These are phyloP conservation scores for Salix purpurea DNA, from an alignment of 345 rosid species.

Conservation along the genomic window DNA sequence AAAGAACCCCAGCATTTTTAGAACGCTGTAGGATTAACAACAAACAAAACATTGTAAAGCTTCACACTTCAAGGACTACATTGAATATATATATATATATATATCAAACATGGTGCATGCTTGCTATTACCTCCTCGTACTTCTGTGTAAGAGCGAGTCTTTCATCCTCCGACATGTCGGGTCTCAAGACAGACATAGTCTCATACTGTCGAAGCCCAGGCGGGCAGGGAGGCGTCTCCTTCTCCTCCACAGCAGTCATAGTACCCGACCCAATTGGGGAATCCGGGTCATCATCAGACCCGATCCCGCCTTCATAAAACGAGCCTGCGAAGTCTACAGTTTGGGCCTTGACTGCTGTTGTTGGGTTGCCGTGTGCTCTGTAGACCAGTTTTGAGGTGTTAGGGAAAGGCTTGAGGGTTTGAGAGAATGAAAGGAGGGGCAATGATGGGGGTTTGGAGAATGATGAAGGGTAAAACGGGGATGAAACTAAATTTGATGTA, in stretches of 20 bases:
- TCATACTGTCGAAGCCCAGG: constrained; percentile 88
- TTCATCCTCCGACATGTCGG: constrained; percentile 95
- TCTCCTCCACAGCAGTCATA: constrained; percentile 48
- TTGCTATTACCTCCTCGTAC: constrained; percentile 81
- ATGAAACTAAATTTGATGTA: constrained; percentile 18
- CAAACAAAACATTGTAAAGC: neutral
- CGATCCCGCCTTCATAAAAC: constrained; percentile 63
- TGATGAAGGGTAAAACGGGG: constrained; percentile 33
- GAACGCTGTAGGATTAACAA: neutral
- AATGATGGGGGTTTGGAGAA: constrained; percentile 27
- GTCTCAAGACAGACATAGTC: constrained; percentile 83
- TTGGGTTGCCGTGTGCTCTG: constrained; percentile 11
- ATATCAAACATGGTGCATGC: neutral
- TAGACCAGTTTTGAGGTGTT: constrained; percentile 24
- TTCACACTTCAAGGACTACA: neutral
- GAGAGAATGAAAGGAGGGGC: constrained; percentile 45
- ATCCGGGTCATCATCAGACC: constrained; percentile 61
- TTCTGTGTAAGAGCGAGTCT: constrained; percentile 82
- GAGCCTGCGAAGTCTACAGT: constrained; percentile 73
- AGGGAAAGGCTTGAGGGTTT: constrained; percentile 34
- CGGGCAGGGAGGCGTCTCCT: constrained; percentile 80
- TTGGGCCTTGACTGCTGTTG: constrained; percentile 44
- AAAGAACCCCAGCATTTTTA: neutral
- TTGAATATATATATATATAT: neutral
- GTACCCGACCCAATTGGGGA: constrained; percentile 40